Evolutionary conservation across 352 stramenopile species (phyloP).

Genomic region (Pythium vanterpoolii): DNA sequence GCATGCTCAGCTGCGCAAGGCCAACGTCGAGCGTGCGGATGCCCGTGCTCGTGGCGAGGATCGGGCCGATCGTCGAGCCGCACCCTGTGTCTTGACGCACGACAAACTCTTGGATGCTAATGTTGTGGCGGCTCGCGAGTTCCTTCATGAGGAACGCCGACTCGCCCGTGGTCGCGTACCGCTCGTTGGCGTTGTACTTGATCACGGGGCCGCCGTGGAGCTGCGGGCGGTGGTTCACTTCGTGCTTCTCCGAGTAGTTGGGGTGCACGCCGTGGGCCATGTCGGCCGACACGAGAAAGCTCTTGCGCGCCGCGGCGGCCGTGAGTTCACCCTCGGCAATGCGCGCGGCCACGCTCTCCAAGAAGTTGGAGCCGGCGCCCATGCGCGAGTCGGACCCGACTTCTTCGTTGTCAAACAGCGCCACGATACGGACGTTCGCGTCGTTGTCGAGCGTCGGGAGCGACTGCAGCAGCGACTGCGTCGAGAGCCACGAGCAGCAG

Average conservation of each 20-base stretch:
- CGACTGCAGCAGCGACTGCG: slow-evolving; percentile 82
- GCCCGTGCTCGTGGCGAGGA: slow-evolving; percentile 93
- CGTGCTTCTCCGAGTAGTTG: slow-evolving; percentile 97
- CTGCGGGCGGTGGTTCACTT: slow-evolving; percentile 89
- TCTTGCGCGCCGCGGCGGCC: slow-evolving; percentile 56
- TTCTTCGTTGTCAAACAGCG: slow-evolving; percentile 99
- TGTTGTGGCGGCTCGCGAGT: slow-evolving; percentile 76
- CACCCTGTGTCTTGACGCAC: slow-evolving; percentile 96
- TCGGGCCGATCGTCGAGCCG: slow-evolving; percentile 96
- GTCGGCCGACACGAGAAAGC: slow-evolving; percentile 91
- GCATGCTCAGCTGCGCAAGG: slow-evolving; percentile 97
- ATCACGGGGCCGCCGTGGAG: slow-evolving; percentile 96
- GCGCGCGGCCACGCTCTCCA: slow-evolving; percentile 61
- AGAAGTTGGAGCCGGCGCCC: slow-evolving; percentile 81
- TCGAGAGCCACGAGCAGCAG: slow-evolving; percentile 93
- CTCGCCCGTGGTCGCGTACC: slow-evolving; percentile 95
- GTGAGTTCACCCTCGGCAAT: slow-evolving; percentile 58
- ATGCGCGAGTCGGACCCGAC: slow-evolving; percentile 90
- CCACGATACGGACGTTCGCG: slow-evolving; percentile 87
- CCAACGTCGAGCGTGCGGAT: slow-evolving; percentile 97
- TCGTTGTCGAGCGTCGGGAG: slow-evolving; percentile 66
- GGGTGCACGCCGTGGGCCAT: slow-evolving; percentile 98
- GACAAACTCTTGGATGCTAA: slow-evolving; percentile 95
- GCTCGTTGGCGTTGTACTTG: slow-evolving; percentile 98
- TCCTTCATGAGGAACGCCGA: slow-evolving; percentile 93